Percentiles rank a stretch among this genome's conserved stretches.
These are phyloP conservation scores for Marasmius sp. DNA, from an alignment of 1,284 basidiomycete species.

Conservation along the genomic window DNA sequence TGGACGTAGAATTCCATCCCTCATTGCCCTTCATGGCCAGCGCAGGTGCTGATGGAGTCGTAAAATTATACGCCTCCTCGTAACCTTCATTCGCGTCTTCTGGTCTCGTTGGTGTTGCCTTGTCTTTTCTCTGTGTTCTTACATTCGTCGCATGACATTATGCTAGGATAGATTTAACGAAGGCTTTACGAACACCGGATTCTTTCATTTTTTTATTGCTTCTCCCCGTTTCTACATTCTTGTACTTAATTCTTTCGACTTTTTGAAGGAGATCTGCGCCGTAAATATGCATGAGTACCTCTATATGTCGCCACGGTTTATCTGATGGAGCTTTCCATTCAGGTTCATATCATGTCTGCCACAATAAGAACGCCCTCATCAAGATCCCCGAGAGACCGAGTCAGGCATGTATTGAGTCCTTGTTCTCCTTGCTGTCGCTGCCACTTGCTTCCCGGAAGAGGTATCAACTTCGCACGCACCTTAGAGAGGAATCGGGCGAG, in stretches of 20 bases:
- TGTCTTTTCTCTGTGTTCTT: constrained; percentile 1
- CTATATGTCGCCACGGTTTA: too few species aligned
- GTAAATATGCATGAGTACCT: too few species aligned
- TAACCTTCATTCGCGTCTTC: constrained; percentile 30
- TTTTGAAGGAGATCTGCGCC: too few species aligned
- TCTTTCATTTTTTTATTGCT: neutral
- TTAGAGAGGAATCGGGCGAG: too few species aligned
- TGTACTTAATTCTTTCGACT: neutral
- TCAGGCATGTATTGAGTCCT: too few species aligned
- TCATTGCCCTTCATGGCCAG: constrained; percentile 87
- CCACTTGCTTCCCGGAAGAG: too few species aligned
- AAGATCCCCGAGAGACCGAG: too few species aligned
- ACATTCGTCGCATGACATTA: constrained; percentile 2
- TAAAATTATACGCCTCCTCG: constrained; percentile 86
- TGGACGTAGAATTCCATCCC: constrained; percentile 85
- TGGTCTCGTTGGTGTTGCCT: constrained; percentile 6
- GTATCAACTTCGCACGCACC: too few species aligned
- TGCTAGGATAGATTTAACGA: constrained; percentile 4
- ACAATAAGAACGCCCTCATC: too few species aligned
- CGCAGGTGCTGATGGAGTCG: constrained; percentile 92
- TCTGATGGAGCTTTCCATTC: too few species aligned
- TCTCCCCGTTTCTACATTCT: neutral
- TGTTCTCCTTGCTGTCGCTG: too few species aligned
- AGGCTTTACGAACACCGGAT: constrained; percentile 4
- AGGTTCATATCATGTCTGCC: too few species aligned